Base-by-base conservation (phyloP, 2,329 filamentous ascomycete species). In the Diaporthe sp. region DNA sequence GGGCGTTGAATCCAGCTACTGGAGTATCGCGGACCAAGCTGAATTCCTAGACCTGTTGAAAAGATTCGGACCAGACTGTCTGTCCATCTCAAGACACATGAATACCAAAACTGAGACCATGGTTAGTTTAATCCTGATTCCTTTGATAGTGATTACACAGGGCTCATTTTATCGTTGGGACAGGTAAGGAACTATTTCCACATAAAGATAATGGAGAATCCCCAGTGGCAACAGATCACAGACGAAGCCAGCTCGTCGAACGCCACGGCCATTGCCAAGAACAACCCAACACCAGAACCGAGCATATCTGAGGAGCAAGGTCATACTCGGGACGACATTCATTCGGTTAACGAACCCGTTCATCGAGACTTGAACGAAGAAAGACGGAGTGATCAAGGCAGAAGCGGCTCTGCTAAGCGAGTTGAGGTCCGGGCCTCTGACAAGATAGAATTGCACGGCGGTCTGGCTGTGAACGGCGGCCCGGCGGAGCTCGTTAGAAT, bases 81-180 rank as follows among this genome's bases (percentile, higher is more conserved):
- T 87, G 62, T 90, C 90, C 9, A 96, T 96, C 83, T 93, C 94
- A 55, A 88, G 88, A 70, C 92, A 95, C 79, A 95, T 96, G 93
- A 92, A 93, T 67, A 94, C 94, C 5, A 96, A 96, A 84, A 96
- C 94, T 25, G 90, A 93, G 73, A 93, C 94, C n/a, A 96, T 96
- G 94, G 94, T 94, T 87, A 70, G 74, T 46, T 15, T 3, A 1
- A 7, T 22, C 42, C 15, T 34, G 19, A 17, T 19, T 42, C 6
- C 34, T 39, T n/a, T 9, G n/a, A 65, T 10, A 22, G 25, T 34
- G 4, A 10, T 80, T 53, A 53, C 49, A 25, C 9, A 15, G 8
- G 25, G 49, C 49, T 8, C 49, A 12, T 28, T 15, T 78, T 80
- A 79, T 82, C 79, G 79, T 77, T 75, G 37, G 34, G 77, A 60